Evolutionary conservation across 108 stramenopile genomes (phyloP).

Genomic region (Asterionellopsis glacialis): DNA sequence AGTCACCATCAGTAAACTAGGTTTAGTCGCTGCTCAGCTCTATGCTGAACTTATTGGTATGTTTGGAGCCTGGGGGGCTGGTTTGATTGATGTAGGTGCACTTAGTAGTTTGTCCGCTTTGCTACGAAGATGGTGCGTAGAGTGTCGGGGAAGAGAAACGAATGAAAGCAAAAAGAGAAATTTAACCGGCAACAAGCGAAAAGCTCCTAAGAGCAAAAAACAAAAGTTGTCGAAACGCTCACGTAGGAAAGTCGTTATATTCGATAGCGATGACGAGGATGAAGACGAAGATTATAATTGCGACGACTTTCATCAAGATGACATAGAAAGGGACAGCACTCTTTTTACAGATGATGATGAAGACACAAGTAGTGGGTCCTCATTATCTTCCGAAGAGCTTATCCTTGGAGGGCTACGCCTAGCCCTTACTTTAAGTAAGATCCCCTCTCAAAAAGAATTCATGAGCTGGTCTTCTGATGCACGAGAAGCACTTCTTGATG

Average conservation of each 20-base stretch:
- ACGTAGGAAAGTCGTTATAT: background rate
- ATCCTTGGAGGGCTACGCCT: conserved; percentile 22
- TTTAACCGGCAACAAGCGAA: conserved; percentile 19
- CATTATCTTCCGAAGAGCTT: conserved; percentile 1
- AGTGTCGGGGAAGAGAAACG: conserved; percentile 16
- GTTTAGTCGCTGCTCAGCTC: conserved; percentile 39
- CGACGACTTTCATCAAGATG: background rate
- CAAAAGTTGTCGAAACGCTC: background rate
- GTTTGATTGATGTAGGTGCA: conserved; percentile 58
- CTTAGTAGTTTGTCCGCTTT: conserved; percentile 50
- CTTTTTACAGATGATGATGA: background rate
- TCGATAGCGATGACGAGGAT: background rate
- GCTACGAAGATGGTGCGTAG: conserved; percentile 60
- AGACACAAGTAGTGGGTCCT: background rate
- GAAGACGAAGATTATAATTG: background rate
- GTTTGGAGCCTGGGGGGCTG: conserved; percentile 64
- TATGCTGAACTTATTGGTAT: conserved; percentile 52
- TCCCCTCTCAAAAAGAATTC: conserved; percentile 52
- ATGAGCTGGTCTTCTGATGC: conserved; percentile 64
- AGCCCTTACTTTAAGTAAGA: conserved; percentile 15
- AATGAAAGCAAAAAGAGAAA: conserved; percentile 10
- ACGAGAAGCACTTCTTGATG: conserved; percentile 56
- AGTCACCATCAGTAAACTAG: conserved; percentile 39
- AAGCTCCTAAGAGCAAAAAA: background rate
- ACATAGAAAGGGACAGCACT: background rate